Evolutionary conservation across 768 basidiomycete species (phyloP), one percentile per base, ranked within the genome.

Genomic region (Naganishia vishniacii): DNA sequence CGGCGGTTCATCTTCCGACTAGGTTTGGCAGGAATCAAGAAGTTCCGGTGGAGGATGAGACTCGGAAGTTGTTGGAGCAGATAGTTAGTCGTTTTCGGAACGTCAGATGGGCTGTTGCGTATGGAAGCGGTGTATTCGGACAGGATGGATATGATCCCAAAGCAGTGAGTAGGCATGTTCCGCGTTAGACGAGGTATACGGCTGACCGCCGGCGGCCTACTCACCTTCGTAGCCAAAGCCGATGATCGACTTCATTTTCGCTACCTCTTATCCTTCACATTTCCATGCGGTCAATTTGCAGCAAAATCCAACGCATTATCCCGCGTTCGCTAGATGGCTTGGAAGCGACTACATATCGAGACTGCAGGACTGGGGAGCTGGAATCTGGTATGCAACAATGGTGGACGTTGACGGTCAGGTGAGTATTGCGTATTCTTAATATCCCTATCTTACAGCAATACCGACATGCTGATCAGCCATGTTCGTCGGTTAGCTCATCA

Each of bases 231-330:
- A 41, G 49, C 46, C 51, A 8, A 48, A 61, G 37, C 92, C 92
- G 0, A 89, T 98, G 88, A 83, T 97, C 23, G 95, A 99, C 78
- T 95, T 98, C 71, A 84, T 99, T 77, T 90, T 99, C 75, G 93
- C 92, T 0, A 94, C 97, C 47, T 89, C 91, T 1, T 91, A 95
- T 70, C 82, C 95, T 0, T 83, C 83, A 13, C 91, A 95, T 72
- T 99, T 93, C 81, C 95, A 98, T 77, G 88, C 86, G 29, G 89
- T 92, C 77, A 99, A 99, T 77, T 86, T 98, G 84, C 83, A 87
- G 53, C 91, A 93, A 77, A 83, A 87, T 72, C 91, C 94, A 0
- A 81, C 84, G 8, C 95, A 99, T 78, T 99, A 99, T 74, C 87
- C 94, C 0, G 73, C 92, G 15, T 86, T 88, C 70, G 86, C 91